Evolutionary conservation across 495 filamentous ascomycete species (phyloP), one percentile per base, ranked within the genome.

Genomic region (Collariella sp.): DNA sequence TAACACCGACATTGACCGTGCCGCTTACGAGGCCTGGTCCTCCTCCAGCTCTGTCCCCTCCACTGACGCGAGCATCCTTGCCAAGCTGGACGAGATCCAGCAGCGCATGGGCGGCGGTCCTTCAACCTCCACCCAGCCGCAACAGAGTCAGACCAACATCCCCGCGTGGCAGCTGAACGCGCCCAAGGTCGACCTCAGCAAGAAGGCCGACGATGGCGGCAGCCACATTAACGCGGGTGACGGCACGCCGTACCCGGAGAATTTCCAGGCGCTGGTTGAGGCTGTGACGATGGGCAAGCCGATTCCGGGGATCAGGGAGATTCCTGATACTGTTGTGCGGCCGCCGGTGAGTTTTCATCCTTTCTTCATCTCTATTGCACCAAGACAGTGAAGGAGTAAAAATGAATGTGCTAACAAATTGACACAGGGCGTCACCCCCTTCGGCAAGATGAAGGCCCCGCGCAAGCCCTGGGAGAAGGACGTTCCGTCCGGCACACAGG

Each of bases 281-380:
- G 81, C 96, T 29, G 88, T 98, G 58, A 86, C 85, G 4, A 85
- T 78, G 18, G 90, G 89, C 40, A 81, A 89, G 65, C 83, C 85
- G 4, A 86, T 98, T 46, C 87, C 89, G 0, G 93, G 93, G 2
- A 94, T 98, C 62, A 83, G 83, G 57, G 77, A 96, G 56, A 93
- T 98, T 57, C 90, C 94, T 13, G 78, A 88, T 57, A 93, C 83
- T 0, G 78, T 96, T 7, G 77, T 93, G 26, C 71, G 79, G 22
- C 84, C 83, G 2, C 65, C 70, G 40, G 64, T 71, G 19, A 56
- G 67, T 66, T 41, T 26, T n/a, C n/a, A 33, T 9, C 20, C 5
- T 6, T 22, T 24, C n/a, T 9, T 18, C 11, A 5, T 3, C 19
- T 2, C 7, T 20, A 4, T 34, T 16, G 26, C 5, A 9, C 19